Evolutionary conservation across 2,329 filamentous ascomycete genomes (phyloP).

Genomic region (Pestalotiopsis sp.): DNA sequence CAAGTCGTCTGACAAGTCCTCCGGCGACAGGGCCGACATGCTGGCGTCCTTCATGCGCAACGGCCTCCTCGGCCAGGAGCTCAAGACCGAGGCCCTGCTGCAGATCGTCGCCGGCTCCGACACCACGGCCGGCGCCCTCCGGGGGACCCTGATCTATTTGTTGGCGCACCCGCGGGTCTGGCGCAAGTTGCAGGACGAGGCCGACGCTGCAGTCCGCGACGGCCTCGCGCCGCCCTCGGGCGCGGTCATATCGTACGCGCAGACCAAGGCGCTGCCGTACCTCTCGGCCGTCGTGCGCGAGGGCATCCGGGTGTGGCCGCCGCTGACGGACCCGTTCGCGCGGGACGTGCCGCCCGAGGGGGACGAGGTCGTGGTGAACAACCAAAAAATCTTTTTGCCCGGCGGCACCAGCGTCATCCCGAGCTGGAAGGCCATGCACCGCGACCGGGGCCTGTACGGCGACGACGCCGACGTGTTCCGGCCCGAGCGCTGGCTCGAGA

Average conservation of each 20-base stretch:
- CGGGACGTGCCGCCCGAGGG: constrained; percentile 10
- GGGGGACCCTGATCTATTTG: constrained; percentile 50
- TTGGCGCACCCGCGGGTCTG: constrained; percentile 48
- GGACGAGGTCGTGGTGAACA: constrained; percentile 5
- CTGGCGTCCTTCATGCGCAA: constrained; percentile 44
- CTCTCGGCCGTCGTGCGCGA: constrained; percentile 20
- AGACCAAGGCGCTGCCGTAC: constrained; percentile 31
- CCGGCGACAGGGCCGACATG: neutral
- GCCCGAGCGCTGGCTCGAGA: constrained; percentile 20
- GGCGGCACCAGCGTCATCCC: constrained; percentile 11
- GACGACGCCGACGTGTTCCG: constrained; percentile 14
- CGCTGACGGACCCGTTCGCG: constrained; percentile 10
- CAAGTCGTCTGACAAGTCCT: constrained; percentile 17
- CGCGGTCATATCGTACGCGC: constrained; percentile 45
- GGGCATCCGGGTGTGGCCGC: constrained; percentile 14
- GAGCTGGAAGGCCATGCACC: constrained; percentile 13
- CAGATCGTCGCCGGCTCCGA: constrained; percentile 43
- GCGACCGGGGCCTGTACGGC: constrained; percentile 11
- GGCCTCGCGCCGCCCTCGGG: constrained; percentile 33
- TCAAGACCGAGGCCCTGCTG: constrained; percentile 39
- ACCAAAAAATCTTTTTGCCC: constrained; percentile 21
- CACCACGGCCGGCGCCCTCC: constrained; percentile 53
- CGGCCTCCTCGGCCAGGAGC: constrained; percentile 41
- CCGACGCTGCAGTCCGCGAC: neutral
- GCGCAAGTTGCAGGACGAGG: constrained; percentile 18